Evolutionary conservation across 2,329 filamentous ascomycete genomes (phyloP).

Genomic region (Boeremia exigua): DNA sequence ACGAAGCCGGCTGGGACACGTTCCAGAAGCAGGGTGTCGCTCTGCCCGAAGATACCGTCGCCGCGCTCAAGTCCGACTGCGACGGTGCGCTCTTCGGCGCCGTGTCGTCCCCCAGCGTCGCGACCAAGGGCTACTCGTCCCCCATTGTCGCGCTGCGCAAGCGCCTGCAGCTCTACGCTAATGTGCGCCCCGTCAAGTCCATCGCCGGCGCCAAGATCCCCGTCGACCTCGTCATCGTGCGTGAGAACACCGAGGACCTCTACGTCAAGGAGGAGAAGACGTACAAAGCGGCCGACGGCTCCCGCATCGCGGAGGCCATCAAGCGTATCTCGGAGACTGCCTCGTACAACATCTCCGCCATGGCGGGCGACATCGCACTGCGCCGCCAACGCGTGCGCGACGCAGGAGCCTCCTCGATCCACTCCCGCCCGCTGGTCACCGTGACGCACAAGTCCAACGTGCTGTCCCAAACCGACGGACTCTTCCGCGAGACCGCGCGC

Average conservation of each 20-base stretch:
- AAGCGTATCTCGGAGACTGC: conserved; percentile 94
- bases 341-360: conserved; percentile 83
- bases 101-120: conserved; percentile 85
- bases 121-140: conserved; percentile 93
- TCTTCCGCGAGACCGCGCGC: conserved; percentile 84
- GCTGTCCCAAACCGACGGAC: conserved; percentile 91
- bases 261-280: conserved; percentile 98
- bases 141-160: conserved; percentile 97
- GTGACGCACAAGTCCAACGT: conserved; percentile 99
- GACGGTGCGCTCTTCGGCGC: conserved; percentile 96
- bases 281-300: conserved; percentile 71
- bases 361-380: conserved; percentile 93
- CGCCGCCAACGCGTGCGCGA: conserved; percentile 82
- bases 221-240: conserved; percentile 96
- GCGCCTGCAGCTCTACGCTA: conserved; percentile 92
- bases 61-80: conserved; percentile 87
- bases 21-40: conserved; percentile 90
- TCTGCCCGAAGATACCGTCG: conserved; percentile 88
- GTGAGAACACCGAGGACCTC: conserved; percentile 98
- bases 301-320: conserved; percentile 92
- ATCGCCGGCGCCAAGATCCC: conserved; percentile 67
- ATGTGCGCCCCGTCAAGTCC: conserved; percentile 94
- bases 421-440: conserved; percentile 78
- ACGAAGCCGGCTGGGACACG: conserved; percentile 90
- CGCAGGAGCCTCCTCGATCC: conserved; percentile 63